phyloP scores from a whole-genome alignment of 2,329 filamentous ascomycete genomes.

The Colletotrichum sp. region DNA sequence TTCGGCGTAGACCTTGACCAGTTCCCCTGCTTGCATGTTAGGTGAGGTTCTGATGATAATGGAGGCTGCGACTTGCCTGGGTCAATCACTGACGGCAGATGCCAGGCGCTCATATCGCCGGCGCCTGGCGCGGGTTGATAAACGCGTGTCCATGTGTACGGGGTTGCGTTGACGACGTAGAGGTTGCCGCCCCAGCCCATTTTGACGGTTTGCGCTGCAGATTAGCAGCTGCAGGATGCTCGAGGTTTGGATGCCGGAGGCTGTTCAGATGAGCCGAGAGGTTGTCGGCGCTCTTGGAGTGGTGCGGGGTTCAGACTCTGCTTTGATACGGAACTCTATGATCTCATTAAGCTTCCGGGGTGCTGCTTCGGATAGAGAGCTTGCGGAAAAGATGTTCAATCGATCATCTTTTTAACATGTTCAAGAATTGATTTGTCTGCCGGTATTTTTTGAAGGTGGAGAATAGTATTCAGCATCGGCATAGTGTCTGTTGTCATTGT shows the following conservation, averaged over 20 bases:
- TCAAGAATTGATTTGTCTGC: fast-evolving
- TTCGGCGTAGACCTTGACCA: not conserved
- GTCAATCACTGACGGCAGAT: not conserved
- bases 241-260: not conserved
- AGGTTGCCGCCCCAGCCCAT: not conserved
- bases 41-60: not conserved
- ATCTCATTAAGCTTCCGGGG: not conserved
- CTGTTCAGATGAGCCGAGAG: not conserved
- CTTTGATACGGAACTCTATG: not conserved
- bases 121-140: not conserved
- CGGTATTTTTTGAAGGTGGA: fast-evolving
- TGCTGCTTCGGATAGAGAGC: not conserved
- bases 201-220: not conserved
- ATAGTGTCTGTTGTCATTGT: not conserved
- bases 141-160: not conserved
- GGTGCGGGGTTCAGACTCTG: not conserved
- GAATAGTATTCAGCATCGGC: fast-evolving
- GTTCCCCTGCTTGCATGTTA: not conserved
- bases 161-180: not conserved
- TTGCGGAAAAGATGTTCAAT: fast-evolving
- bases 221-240: not conserved
- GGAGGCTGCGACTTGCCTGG: not conserved
- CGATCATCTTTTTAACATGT: fast-evolving
- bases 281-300: not conserved
- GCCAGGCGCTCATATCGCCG: not conserved